phyloP scores from a whole-genome alignment of 225 moss, liverwort and hornwort genomes.

The Physcomitrellopsis africana region DNA sequence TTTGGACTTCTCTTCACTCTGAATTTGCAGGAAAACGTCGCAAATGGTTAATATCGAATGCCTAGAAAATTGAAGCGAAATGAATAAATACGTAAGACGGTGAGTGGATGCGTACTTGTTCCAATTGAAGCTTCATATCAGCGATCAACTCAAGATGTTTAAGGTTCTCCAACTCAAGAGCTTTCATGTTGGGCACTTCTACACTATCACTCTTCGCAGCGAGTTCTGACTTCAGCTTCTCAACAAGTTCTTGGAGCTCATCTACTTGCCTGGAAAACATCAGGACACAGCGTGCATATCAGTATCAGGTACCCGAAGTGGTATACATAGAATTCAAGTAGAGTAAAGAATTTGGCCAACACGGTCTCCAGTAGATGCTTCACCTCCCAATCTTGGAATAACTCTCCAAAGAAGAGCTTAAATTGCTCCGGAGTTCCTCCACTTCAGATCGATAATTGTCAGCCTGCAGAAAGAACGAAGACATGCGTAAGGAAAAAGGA shows the following conservation, averaged over 20 bases:
- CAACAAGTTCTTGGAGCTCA: conserved; percentile 71
- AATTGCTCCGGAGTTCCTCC: conserved; percentile 83
- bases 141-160: conserved; percentile 49
- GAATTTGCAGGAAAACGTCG: background rate
- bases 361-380: background rate
- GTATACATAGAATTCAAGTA: background rate
- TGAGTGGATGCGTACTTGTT: conserved; percentile 39
- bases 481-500: background rate
- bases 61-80: background rate
- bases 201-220: conserved; percentile 31
- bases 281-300: background rate
- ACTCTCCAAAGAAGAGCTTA: conserved; percentile 71
- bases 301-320: background rate
- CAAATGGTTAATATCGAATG: no score
- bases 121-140: conserved; percentile 46
- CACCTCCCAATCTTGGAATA: conserved; percentile 87
- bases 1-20: conserved; percentile 56
- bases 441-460: conserved; percentile 83
- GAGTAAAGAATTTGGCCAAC: background rate
- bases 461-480: conserved; percentile 48
- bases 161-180: conserved; percentile 41
- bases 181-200: conserved; percentile 29
- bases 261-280: conserved; percentile 76
- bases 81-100: background rate
- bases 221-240: conserved; percentile 56